A percentile compares a stretch with the other conserved stretches of the same genome.
These are phyloP conservation scores for Fomitopsis palustris DNA, from an alignment of 1,284 basidiomycete genomes.

Conservation along the genomic window DNA sequence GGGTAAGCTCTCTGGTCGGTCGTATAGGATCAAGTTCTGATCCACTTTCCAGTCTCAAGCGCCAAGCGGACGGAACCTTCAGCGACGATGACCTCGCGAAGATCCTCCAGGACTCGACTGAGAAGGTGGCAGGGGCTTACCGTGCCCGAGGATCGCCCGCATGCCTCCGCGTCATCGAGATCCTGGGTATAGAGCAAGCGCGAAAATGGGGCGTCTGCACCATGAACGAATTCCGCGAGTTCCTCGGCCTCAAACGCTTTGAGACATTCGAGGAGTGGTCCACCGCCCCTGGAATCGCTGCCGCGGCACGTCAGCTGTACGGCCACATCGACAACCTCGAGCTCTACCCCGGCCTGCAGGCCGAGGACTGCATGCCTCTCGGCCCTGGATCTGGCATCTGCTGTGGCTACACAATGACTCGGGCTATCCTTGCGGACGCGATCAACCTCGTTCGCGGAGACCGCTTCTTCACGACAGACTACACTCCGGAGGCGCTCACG, in stretches of 20 bases:
- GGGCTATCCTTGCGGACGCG: conserved; percentile 85
- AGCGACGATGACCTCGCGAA: conserved; percentile 37
- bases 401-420: conserved; percentile 84
- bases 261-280: conserved; percentile 71
- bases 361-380: conserved; percentile 69
- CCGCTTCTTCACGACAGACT: conserved; percentile 75
- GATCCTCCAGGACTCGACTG: conserved; percentile 66
- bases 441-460: conserved; percentile 71
- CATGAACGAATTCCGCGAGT: conserved; percentile 61
- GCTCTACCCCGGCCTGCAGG: conserved; percentile 57
- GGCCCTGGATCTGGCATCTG: conserved; percentile 76
- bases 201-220: conserved; percentile 76
- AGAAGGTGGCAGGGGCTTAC: conserved; percentile 66
- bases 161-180: conserved; percentile 66
- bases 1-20: conserved; percentile 34
- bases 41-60: conserved; percentile 41
- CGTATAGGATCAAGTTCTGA: not conserved
- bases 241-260: conserved; percentile 47
- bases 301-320: conserved; percentile 69
- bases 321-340: conserved; percentile 75
- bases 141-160: conserved; percentile 73
- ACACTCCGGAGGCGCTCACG: conserved; percentile 51
- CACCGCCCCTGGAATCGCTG: conserved; percentile 56
- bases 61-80: conserved; percentile 53
- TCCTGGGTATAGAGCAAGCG: conserved; percentile 69